Evolutionary conservation across 306 rosid species (phyloP).

Genomic region (Prunus campanulata): DNA sequence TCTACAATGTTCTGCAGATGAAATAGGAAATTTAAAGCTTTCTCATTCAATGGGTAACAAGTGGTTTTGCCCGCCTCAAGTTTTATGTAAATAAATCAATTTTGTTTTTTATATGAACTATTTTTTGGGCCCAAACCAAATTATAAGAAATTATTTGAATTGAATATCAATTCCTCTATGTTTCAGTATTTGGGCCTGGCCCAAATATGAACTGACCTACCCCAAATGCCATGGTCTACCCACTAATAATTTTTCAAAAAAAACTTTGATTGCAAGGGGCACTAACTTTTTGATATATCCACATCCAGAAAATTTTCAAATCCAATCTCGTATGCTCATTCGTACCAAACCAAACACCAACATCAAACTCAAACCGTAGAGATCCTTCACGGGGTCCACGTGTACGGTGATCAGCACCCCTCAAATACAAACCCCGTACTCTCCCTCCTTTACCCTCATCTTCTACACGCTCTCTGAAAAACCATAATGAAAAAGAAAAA

Average conservation of each 20-base stretch:
- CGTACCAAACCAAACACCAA: background rate
- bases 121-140: too few relatives aligned
- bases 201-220: background rate
- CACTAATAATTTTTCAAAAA: background rate
- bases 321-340: slow-evolving; percentile 28
- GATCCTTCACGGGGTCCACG: background rate
- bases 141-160: too few relatives aligned
- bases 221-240: background rate
- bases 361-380: background rate
- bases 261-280: background rate
- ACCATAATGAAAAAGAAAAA: background rate
- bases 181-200: background rate
- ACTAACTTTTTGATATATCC: background rate
- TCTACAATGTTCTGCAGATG: background rate
- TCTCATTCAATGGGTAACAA: background rate
- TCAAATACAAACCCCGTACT: slow-evolving; percentile 23
- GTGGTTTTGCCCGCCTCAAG: background rate
- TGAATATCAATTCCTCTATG: too few relatives aligned
- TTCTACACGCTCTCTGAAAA: slow-evolving; percentile 15
- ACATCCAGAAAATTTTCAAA: slow-evolving; percentile 44
- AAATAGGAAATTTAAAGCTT: background rate
- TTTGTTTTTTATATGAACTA: too few relatives aligned
- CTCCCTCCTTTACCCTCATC: slow-evolving; percentile 48
- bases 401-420: slow-evolving; percentile 16
- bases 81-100: too few relatives aligned